Percentiles rank a stretch among this genome's conserved stretches.
These are phyloP conservation scores for Hypoxylon sp. DNA, from an alignment of 2,329 filamentous ascomycete species.

Conservation along the genomic window DNA sequence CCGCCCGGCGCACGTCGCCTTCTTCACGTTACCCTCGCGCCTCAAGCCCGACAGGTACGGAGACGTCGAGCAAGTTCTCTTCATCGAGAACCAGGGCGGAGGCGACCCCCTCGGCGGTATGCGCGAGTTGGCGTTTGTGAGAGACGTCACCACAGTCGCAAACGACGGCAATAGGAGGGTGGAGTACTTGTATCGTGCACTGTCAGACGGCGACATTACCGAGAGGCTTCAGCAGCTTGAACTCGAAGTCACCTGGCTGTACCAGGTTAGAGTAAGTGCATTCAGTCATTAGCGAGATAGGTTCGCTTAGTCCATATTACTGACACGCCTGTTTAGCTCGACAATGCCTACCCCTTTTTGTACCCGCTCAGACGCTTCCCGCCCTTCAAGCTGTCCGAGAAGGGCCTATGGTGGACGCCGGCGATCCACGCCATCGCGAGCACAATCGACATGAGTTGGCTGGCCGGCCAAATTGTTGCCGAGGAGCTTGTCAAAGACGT, in stretches of 20 bases:
- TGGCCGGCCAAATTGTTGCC: slow-evolving; percentile 39
- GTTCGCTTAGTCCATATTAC: not conserved
- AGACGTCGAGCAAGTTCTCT: slow-evolving; percentile 21
- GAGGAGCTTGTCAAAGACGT: slow-evolving; percentile 32
- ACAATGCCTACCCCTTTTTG: slow-evolving; percentile 35
- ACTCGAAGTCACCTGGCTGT: slow-evolving; percentile 29
- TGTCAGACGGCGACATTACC: slow-evolving; percentile 21
- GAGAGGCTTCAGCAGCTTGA: slow-evolving; percentile 13
- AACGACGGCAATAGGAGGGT: slow-evolving; percentile 1
- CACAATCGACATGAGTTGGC: slow-evolving; percentile 39
- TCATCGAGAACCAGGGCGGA: slow-evolving; percentile 12
- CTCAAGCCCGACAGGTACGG: slow-evolving; percentile 10
- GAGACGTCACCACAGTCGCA: slow-evolving; percentile 10
- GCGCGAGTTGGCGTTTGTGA: slow-evolving; percentile 28
- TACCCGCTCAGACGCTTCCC: slow-evolving; percentile 27
- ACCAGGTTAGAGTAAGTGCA: slow-evolving; percentile 26
- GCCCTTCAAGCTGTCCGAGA: slow-evolving; percentile 30
- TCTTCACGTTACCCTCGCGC: slow-evolving; percentile 26
- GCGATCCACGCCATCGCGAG: slow-evolving; percentile 35
- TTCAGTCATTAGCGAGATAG: not conserved
- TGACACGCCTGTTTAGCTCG: slow-evolving; percentile 30
- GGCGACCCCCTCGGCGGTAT: slow-evolving; percentile 1
- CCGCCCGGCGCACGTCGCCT: slow-evolving; percentile 17
- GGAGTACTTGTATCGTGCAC: slow-evolving; percentile 33
- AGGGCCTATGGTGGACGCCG: slow-evolving; percentile 42